Base-by-base conservation (phyloP, 2,329 filamentous ascomycete species). In the Pyrenophora seminiperda region DNA sequence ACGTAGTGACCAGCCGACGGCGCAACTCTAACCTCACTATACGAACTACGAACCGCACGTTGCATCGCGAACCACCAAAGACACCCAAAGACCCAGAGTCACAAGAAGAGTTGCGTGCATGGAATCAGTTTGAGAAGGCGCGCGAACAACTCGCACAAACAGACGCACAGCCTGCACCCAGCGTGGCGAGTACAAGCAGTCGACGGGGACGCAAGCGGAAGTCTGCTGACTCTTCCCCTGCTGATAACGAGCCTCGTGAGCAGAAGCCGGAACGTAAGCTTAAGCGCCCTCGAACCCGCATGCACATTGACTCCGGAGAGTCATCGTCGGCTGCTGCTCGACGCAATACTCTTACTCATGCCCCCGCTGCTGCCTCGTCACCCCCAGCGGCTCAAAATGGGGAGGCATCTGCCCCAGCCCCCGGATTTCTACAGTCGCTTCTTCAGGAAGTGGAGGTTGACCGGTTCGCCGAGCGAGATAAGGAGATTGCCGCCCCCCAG, bases 101-200 rank as follows among this genome's bases (percentile, higher is more conserved):
- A 6, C 77, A 86, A 33, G 91, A 96, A 61, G 91, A 96, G 72
- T 81, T 88, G 45, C 82, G 86, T 50, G 91, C 93, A 3, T 97
- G 93, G 94, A 90, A 91, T 55, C 91, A 89, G 15, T 87, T 97
- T 56, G 92, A 97, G 61, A 89, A 87, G 70, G 91, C 90, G 34
- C 83, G 90, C 57, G 87, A 92, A 53, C 81, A 54, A 73, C 58
- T 70, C n/a, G 62, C 61, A 7, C 64, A 69, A 41, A 43, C 56
- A 13, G 63, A 63, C 7, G 60, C 49, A 20, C 54, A 44, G 2
- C 51, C 63, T 27, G 44, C 63, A 22, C 51, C 64, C 13, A 59
- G 47, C 47, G 58, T 56, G 9, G 52, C 57, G 15, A 66, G 61
- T 33, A 53, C 56, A n/a, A 60, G 50, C 31, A 66, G 56, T 50